Evolutionary conservation across 192 early-diverging fungal genomes (phyloP).

Genomic region (Globomyces pollinis-pini): DNA sequence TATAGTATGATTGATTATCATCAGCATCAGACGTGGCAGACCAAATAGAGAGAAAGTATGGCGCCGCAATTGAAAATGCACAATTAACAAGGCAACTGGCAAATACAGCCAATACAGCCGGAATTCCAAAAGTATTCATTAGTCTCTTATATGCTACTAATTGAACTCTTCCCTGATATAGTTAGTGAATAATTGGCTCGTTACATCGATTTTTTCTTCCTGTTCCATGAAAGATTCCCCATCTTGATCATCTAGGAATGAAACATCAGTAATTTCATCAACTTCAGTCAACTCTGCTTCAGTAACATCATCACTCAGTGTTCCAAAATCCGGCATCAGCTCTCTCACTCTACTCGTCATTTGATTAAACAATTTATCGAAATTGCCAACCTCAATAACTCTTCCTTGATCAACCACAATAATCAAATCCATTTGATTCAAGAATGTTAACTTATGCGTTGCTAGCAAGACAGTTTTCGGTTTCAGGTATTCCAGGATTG

Average conservation of each 20-base stretch:
- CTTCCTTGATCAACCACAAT: conserved; percentile 58
- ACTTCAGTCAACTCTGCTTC: neutral
- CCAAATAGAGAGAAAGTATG: too few relatives aligned
- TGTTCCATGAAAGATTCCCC: neutral
- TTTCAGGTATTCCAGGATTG: conserved; percentile 48
- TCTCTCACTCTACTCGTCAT: neutral
- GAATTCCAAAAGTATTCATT: too few relatives aligned
- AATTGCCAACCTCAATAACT: conserved; percentile 52
- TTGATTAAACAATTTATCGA: conserved; percentile 30
- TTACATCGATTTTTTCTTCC: conserved; percentile 3
- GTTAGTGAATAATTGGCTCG: too few relatives aligned
- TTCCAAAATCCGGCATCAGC: neutral
- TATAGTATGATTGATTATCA: neutral
- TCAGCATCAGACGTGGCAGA: too few relatives aligned
- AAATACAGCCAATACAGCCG: too few relatives aligned
- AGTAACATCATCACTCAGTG: neutral
- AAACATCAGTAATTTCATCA: neutral
- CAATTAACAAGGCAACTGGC: too few relatives aligned
- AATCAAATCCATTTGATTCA: conserved; percentile 63
- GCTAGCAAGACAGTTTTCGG: conserved; percentile 72
- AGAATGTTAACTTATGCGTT: conserved; percentile 62
- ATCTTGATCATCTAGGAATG: neutral
- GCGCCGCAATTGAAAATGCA: too few relatives aligned
- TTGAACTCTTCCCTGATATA: too few relatives aligned
- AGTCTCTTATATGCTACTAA: too few relatives aligned